Conservation (phyloP, 495 filamentous ascomycete genomes). For the Cercophora newfieldiana region DNA sequence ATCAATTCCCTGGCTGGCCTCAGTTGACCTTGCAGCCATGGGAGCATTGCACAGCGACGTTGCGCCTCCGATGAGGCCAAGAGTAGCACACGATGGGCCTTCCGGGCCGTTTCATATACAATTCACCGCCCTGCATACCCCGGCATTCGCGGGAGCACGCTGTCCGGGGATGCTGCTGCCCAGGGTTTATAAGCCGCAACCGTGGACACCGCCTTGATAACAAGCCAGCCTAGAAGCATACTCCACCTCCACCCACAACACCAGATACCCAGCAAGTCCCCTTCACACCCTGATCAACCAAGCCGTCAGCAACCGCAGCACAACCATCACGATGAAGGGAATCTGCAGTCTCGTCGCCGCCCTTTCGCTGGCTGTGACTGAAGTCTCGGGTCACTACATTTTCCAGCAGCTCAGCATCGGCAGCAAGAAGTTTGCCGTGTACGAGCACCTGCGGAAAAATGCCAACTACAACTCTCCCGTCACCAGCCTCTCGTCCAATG, state of each 20-base stretch:
- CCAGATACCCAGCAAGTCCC: no score
- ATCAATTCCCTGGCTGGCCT: constrained; percentile 14
- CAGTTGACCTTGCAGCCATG: constrained; percentile 10
- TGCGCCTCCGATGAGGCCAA: constrained; percentile 13
- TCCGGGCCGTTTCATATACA: constrained; percentile 33
- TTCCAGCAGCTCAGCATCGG: constrained; percentile 52
- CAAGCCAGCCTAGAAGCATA: not conserved
- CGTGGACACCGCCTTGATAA: not conserved
- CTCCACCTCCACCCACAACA: not conserved
- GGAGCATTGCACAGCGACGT: constrained; percentile 15
- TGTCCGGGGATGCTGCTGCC: constrained; percentile 11
- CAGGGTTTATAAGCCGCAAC: constrained; percentile 15
- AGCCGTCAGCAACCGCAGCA: not conserved
- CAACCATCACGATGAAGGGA: constrained; percentile 36
- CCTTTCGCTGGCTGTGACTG: constrained; percentile 36
- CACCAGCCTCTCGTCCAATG: constrained; percentile 50
- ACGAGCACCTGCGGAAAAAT: constrained; percentile 56
- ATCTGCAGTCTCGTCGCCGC: constrained; percentile 31
- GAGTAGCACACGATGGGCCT: constrained; percentile 12
- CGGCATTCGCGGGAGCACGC: constrained; percentile 27
- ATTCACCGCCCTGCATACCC: constrained; percentile 17
- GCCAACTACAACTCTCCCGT: constrained; percentile 62
- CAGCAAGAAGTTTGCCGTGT: constrained; percentile 45
- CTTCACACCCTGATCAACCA: not conserved
- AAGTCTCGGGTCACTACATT: constrained; percentile 47